These are phyloP conservation scores for Pseudogymnoascus sp. DNA, from an alignment of 2,329 filamentous ascomycete species.

Conservation along the genomic window DNA sequence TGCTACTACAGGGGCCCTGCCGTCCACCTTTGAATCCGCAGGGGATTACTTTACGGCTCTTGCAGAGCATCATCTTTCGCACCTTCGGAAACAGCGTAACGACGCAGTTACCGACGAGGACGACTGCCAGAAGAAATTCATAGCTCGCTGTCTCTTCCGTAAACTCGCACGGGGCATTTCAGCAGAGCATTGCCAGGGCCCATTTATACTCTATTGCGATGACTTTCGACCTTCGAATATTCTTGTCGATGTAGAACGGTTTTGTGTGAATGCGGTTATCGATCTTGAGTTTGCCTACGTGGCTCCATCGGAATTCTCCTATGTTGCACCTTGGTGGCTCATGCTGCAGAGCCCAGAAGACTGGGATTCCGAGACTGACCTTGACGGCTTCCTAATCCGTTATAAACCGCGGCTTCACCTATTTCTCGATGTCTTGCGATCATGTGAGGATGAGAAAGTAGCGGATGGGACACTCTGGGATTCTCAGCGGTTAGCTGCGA, in stretches of 20 bases:
- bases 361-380: conserved; percentile 10
- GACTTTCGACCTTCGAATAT: conserved; percentile 18
- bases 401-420: conserved; percentile 7
- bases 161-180: conserved; percentile 18
- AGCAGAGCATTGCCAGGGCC: conserved; percentile 10
- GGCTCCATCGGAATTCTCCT: conserved; percentile 16
- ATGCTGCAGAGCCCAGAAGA: conserved; percentile 16
- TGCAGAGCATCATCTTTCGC: conserved; percentile 35
- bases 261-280: conserved; percentile 13
- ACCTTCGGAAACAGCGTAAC: conserved; percentile 34
- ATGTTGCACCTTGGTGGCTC: conserved; percentile 18
- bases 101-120: conserved; percentile 28
- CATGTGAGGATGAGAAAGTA: conserved; percentile 9
- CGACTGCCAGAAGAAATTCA: conserved; percentile 28
- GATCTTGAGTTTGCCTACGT: conserved; percentile 18
- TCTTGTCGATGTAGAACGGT: conserved; percentile 10
- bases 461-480: neutral
- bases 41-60: conserved; percentile 34
- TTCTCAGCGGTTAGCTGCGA: conserved; percentile 11
- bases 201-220: conserved; percentile 17
- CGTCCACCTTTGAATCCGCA: conserved; percentile 24
- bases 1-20: conserved; percentile 19
- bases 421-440: conserved; percentile 5
- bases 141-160: conserved; percentile 30
- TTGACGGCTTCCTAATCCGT: neutral